phyloP scores from a whole-genome alignment of 1,284 basidiomycete species.

The Rhodotorula sp. region DNA sequence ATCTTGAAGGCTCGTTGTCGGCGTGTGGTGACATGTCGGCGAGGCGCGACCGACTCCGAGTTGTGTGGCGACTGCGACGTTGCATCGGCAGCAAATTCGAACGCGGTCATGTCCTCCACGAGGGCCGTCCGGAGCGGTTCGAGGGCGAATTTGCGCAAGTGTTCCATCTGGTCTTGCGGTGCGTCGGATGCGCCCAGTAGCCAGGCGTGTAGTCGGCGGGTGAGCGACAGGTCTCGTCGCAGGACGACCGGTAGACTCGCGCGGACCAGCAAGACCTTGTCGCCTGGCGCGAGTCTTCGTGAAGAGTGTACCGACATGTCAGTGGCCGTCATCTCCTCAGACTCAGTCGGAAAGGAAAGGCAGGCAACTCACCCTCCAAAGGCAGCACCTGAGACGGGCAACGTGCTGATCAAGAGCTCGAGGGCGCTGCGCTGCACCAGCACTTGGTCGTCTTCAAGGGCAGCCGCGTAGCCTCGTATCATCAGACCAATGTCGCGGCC shows the following conservation, averaged over 20 bases:
- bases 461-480: slow-evolving; percentile 84
- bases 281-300: slow-evolving; percentile 33
- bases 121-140: slow-evolving; percentile 67
- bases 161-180: slow-evolving; percentile 67
- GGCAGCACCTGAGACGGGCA: slow-evolving; percentile 69
- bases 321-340: not conserved
- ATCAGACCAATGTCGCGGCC: slow-evolving; percentile 85
- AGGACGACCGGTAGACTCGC: slow-evolving; percentile 64
- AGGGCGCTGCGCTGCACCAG: slow-evolving; percentile 78
- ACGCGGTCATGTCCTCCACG: slow-evolving; percentile 69
- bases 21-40: slow-evolving; percentile 60
- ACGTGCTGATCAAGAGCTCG: slow-evolving; percentile 72
- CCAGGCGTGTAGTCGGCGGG: slow-evolving; percentile 91
- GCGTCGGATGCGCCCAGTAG: slow-evolving; percentile 78
- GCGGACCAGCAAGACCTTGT: slow-evolving; percentile 44
- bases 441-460: slow-evolving; percentile 84
- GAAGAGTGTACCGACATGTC: not conserved
- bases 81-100: not conserved
- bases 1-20: slow-evolving; percentile 85
- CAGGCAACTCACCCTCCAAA: slow-evolving; percentile 66
- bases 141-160: slow-evolving; percentile 68
- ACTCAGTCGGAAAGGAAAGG: slow-evolving; percentile 55
- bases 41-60: not conserved
- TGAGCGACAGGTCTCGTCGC: slow-evolving; percentile 87
- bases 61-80: not conserved